Conservation (phyloP, 495 filamentous ascomycete species). For the Darksidea phi region DNA sequence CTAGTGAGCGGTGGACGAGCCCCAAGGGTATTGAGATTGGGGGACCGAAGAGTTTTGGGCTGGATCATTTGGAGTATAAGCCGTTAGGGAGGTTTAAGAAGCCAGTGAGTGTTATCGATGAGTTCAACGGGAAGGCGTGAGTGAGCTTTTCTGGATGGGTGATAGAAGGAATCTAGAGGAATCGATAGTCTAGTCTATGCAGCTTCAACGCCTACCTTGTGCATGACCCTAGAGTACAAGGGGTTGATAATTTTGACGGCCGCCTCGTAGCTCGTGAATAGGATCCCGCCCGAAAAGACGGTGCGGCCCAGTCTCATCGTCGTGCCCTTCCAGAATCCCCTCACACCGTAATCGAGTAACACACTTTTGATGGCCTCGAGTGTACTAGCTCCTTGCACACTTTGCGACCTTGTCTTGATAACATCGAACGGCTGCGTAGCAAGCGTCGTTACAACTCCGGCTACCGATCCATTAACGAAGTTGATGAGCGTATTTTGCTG, state of each 20-base stretch:
- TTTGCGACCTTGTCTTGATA: constrained; percentile 64
- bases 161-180: not conserved
- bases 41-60: constrained; percentile 54
- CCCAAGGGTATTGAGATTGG: constrained; percentile 52
- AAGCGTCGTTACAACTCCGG: constrained; percentile 61
- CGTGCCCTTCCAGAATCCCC: constrained; percentile 65
- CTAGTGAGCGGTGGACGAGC: constrained; percentile 58
- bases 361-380: constrained; percentile 55
- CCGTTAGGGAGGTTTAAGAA: constrained; percentile 51
- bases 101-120: constrained; percentile 55
- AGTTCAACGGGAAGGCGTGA: constrained; percentile 40
- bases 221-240: constrained; percentile 15
- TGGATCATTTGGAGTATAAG: constrained; percentile 51
- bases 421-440: constrained; percentile 67
- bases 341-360: constrained; percentile 54
- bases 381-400: constrained; percentile 53
- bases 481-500: constrained; percentile 49
- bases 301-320: constrained; percentile 65
- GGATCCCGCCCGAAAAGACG: constrained; percentile 63
- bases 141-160: not conserved
- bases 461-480: constrained; percentile 61
- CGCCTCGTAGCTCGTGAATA: constrained; percentile 65
- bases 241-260: constrained; percentile 41
- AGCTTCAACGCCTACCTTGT: constrained; percentile 15
- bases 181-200: constrained; percentile 2